Evolutionary conservation across 495 filamentous ascomycete genomes (phyloP), one percentile per base, ranked within the genome.

Genomic region (Tuber aestivum): DNA sequence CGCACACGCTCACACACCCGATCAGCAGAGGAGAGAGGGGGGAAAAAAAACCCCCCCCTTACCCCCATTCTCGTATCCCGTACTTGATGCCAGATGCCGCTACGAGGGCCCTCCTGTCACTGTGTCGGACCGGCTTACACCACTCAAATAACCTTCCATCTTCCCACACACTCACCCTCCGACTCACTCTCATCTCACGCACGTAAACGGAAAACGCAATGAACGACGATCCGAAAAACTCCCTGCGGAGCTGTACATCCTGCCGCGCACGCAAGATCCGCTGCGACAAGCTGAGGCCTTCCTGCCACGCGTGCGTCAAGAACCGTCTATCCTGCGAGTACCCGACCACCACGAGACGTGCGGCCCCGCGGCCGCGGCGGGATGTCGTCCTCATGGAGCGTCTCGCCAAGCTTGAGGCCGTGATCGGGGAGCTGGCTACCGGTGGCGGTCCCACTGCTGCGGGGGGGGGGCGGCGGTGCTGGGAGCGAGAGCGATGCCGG

Each of bases 231-330:
- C 23, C 50, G 9, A 56, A 56, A n/a, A 32, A 71, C 12, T 12
- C n/a, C 50, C 50, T 10, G 0, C 70, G 80, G 45, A 81, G 81
- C 5, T 83, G 83, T 70, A 83, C 83, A 71, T 78, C 81, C 12
- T 85, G 84, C 74, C 83, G 81, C 27, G 68, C 76, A 18, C 80
- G 84, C 21, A 85, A 85, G 72, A 83, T 84, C 38, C 76, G 80
- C 65, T 85, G 84, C 68, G 83, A 85, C 73, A 84, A 84, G 61
- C 40, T 74, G n/a, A 78, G 71, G 37, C 84, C 84, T 23, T 20
- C 75, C 20, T 85, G 84, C 73, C 80, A 84, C 27, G 77, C 76
- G 18, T 85, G 84, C 71, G 41, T 32, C 7, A 79, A 78, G 65
- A 75, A 74, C 20, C 74, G 70, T 38, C 74, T 80, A 10, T 16